These are phyloP conservation scores for Naganishia vishniacii DNA, from an alignment of 768 basidiomycete species.

Conservation along the genomic window DNA sequence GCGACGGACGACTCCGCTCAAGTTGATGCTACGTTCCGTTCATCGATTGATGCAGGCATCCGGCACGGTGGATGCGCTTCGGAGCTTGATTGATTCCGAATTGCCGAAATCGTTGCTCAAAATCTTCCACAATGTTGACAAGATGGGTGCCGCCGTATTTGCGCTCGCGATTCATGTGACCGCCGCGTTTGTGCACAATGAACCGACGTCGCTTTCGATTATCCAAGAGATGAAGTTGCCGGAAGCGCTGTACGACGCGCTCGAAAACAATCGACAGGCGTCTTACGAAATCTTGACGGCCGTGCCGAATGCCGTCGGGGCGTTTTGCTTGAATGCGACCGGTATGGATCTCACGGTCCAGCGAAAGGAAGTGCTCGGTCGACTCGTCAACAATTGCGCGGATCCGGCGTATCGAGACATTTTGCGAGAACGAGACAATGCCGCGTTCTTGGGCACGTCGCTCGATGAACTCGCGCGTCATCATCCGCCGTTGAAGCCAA, in stretches of 20 bases:
- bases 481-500: slow-evolving; percentile 75
- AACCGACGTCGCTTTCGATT: slow-evolving; percentile 85
- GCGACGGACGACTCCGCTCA: slow-evolving; percentile 71
- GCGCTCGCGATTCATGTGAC: slow-evolving; percentile 79
- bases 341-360: slow-evolving; percentile 75
- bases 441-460: slow-evolving; percentile 76
- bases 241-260: slow-evolving; percentile 75
- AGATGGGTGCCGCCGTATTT: slow-evolving; percentile 81
- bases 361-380: slow-evolving; percentile 74
- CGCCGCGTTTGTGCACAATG: slow-evolving; percentile 96
- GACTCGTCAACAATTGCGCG: slow-evolving; percentile 77
- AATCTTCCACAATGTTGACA: slow-evolving; percentile 71
- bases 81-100: slow-evolving; percentile 86
- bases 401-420: slow-evolving; percentile 67
- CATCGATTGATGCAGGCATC: slow-evolving; percentile 97
- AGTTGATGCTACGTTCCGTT: slow-evolving; percentile 82
- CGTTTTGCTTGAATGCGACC: slow-evolving; percentile 84
- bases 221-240: slow-evolving; percentile 90
- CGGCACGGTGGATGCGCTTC: slow-evolving; percentile 79
- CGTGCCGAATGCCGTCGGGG: slow-evolving; percentile 90
- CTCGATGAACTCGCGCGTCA: slow-evolving; percentile 95
- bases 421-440: slow-evolving; percentile 86
- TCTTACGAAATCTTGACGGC: slow-evolving; percentile 88
- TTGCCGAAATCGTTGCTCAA: slow-evolving; percentile 77
- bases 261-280: slow-evolving; percentile 78